Percentiles rank a stretch among this genome's conserved stretches.
Evolutionary conservation across 257 asterid genomes (phyloP).

Genomic region (Nicotiana obtusifolia): DNA sequence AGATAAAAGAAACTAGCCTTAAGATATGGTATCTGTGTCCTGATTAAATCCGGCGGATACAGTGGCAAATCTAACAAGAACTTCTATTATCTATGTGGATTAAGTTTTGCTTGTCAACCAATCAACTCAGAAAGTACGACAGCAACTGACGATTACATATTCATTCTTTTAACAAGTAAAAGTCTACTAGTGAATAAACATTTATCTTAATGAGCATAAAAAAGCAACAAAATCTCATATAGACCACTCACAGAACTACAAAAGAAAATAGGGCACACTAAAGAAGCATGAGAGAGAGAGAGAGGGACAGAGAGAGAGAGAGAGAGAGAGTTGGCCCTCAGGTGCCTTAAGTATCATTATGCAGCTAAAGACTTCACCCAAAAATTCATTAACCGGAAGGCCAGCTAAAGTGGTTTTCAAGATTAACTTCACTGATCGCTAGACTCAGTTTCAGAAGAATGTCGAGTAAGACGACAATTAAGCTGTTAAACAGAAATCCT

Average conservation of each 20-base stretch:
- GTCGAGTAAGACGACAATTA: neutral
- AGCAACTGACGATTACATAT: neutral
- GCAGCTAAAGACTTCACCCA: neutral
- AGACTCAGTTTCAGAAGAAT: neutral
- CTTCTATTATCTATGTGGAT: neutral
- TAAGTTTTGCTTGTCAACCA: neutral
- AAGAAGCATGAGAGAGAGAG: neutral
- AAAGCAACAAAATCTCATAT: neutral
- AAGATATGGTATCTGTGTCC: neutral
- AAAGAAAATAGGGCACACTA: neutral
- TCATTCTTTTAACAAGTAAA: neutral
- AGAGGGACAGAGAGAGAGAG: too few species aligned
- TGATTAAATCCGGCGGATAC: neutral
- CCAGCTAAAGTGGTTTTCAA: neutral
- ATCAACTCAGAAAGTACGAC: neutral
- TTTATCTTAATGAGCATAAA: neutral
- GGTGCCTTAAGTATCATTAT: neutral
- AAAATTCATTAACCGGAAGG: neutral
- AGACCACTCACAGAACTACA: neutral
- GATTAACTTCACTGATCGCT: neutral
- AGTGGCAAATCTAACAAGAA: neutral
- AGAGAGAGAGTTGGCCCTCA: neutral
- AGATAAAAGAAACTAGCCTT: neutral
- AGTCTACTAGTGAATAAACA: neutral
- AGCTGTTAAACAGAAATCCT: neutral